Percentiles rank a stretch among this genome's conserved stretches.
phyloP scores from a whole-genome alignment of 352 stramenopile genomes.

The Globisporangium sylvaticum region DNA sequence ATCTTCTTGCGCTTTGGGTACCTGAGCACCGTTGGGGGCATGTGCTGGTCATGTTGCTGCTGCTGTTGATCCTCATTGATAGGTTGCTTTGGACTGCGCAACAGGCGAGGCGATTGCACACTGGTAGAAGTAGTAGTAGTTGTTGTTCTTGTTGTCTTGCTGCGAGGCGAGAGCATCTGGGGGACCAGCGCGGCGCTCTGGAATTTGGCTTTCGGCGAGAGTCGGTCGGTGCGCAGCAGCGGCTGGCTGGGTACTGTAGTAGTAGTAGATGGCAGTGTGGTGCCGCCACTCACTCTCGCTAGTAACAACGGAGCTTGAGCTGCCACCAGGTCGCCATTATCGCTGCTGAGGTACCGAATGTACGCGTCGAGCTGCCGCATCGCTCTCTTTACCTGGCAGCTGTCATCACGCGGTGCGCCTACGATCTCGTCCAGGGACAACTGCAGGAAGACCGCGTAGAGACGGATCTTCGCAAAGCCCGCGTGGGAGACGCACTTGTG shows the following conservation, averaged over 20 bases:
- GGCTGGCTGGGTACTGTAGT: not conserved
- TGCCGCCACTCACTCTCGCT: not conserved
- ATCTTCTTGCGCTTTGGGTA: conserved; percentile 22
- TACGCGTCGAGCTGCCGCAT: conserved; percentile 26
- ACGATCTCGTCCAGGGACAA: conserved; percentile 24
- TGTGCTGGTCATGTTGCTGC: not conserved
- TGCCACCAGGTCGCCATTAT: not conserved
- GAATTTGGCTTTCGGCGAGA: conserved; percentile 14
- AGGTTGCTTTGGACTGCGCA: not conserved
- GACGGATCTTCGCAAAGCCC: conserved; percentile 29
- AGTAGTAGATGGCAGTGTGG: not conserved
- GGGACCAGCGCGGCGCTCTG: conserved; percentile 5
- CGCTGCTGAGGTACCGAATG: conserved; percentile 19
- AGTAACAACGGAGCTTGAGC: not conserved
- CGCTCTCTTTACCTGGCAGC: not conserved
- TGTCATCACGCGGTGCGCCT: conserved; percentile 9
- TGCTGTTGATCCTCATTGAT: conserved; percentile 2
- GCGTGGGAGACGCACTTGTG: conserved; percentile 19
- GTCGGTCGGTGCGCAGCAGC: conserved; percentile 3
- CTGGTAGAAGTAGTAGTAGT: not conserved
- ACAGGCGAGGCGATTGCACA: not conserved
- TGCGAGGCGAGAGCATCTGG: conserved; percentile 23
- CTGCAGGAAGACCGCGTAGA: conserved; percentile 29
- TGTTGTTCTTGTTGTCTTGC: not conserved
- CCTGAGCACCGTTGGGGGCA: not conserved